Conservation (phyloP, 2,329 filamentous ascomycete genomes). For the Aspergillus puulaauensis region DNA sequence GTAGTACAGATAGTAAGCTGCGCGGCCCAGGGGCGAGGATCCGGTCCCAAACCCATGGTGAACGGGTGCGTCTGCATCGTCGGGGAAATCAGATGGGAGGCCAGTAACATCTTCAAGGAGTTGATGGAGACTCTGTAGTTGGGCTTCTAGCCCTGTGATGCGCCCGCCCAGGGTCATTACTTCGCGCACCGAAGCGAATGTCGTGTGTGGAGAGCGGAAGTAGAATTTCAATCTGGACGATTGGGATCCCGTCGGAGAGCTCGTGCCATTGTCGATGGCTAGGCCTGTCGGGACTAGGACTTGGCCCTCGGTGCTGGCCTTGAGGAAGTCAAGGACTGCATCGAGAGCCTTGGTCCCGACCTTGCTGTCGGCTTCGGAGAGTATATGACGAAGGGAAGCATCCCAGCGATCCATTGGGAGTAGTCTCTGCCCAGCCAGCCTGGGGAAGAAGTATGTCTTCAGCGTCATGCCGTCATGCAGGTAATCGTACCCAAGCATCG, state of each 20-base stretch:
- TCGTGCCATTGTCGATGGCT: neutral
- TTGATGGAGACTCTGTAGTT: neutral
- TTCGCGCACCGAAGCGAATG: neutral
- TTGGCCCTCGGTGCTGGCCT: neutral
- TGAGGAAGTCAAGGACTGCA: neutral
- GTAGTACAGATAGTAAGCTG: neutral
- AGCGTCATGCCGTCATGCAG: neutral
- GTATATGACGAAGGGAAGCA: neutral
- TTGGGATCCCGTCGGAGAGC: neutral
- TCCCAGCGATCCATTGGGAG: neutral
- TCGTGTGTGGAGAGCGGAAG: neutral
- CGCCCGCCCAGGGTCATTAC: neutral
- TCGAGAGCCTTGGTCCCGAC: neutral
- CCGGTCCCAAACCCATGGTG: neutral
- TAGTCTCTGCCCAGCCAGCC: neutral
- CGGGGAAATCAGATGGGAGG: neutral
- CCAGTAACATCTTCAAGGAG: neutral
- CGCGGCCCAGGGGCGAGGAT: neutral
- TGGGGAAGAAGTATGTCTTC: constrained; percentile 1
- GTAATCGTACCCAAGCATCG: neutral
- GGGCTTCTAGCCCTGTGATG: neutral
- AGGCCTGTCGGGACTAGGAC: neutral
- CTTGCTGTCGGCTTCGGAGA: neutral
- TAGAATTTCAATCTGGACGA: neutral
- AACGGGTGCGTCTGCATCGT: neutral